Conservation (phyloP, 257 asterid genomes). For the Nicotiana knightiana region DNA sequence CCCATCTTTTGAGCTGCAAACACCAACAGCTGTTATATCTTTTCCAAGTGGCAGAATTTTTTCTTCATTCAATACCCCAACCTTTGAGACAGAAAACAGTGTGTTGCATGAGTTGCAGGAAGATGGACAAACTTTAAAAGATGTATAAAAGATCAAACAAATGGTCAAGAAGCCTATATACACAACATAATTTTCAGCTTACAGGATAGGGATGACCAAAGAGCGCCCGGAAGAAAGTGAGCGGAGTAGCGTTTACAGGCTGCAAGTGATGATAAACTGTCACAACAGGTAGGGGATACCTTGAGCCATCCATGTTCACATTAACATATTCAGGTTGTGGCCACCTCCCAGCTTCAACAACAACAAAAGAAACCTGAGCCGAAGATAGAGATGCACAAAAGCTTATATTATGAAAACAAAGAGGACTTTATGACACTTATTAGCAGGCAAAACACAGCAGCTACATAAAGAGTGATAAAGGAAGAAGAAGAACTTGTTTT, state of each 20-base stretch:
- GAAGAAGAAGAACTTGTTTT: no score
- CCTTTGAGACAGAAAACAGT: conserved; percentile 32
- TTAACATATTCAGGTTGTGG: conserved; percentile 54
- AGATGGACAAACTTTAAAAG: conserved; percentile 11
- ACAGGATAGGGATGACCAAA: conserved; percentile 84
- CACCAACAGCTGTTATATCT: conserved; percentile 76
- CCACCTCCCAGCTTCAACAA: conserved; percentile 56
- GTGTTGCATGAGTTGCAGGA: neutral
- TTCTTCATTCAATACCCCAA: conserved; percentile 83
- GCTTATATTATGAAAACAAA: neutral
- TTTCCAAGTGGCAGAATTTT: conserved; percentile 81
- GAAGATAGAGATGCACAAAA: neutral
- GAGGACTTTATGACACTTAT: neutral
- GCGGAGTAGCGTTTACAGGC: conserved; percentile 62
- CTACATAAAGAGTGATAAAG: neutral
- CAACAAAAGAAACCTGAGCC: conserved; percentile 77
- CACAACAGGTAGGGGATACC: conserved; percentile 69
- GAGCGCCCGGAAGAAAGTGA: conserved; percentile 78
- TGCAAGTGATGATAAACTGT: conserved; percentile 67
- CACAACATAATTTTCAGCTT: conserved; percentile 30
- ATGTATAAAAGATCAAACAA: neutral
- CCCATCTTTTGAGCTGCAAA: conserved; percentile 57
- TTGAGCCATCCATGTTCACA: conserved; percentile 86
- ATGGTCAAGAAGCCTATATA: neutral
- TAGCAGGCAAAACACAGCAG: neutral